Evolutionary conservation across 2,329 filamentous ascomycete genomes (phyloP), one percentile per base, ranked within the genome.

Genomic region (Aureobasidium musti): DNA sequence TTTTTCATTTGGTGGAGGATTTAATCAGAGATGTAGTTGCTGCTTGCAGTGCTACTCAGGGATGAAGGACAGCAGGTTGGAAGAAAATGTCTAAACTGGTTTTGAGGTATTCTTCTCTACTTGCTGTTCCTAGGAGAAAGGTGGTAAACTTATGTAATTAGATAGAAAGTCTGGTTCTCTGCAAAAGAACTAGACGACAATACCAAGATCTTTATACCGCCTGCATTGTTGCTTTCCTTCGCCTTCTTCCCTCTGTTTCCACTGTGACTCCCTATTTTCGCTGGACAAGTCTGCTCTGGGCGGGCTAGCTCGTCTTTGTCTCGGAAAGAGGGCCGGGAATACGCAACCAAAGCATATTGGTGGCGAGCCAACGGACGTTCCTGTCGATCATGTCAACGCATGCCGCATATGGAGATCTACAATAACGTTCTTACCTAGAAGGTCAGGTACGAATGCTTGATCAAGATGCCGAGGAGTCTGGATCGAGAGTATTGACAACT

Each of bases 151-250:
- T 59, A 59, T 59, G 35, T 59, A 59, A 59, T 59, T 59, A 59
- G 37, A 59, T 59, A 59, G 54, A 43, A 45, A 28, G 17, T 59
- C 23, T 39, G 54, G 13, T 28, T 33, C 26, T 19, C 5, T 14
- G 5, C 13, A 23, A 41, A 37, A 57, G 35, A 41, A 43, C 10
- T 17, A 43, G 35, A 43, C 13, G 54, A 17, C 28, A 59, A 59
- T 59, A 59, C 17, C 54, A 59, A 59, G 19, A 59, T 59, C 23
- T 45, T 59, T 7, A 56, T 56, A 59, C 54, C 19, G 54, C 54
- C 54, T 23, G 37, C 11, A 30, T 43, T 21, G 6, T 3, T 39
- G 13, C 14, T 7, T 28, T 43, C 19, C 33, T 26, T 53, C 8
- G 30, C 30, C 8, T 30, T 7, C 8, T 14, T 19, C 26, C 33